Evolutionary conservation across 2,329 filamentous ascomycete genomes (phyloP).

Genomic region (Penicillium sp.): DNA sequence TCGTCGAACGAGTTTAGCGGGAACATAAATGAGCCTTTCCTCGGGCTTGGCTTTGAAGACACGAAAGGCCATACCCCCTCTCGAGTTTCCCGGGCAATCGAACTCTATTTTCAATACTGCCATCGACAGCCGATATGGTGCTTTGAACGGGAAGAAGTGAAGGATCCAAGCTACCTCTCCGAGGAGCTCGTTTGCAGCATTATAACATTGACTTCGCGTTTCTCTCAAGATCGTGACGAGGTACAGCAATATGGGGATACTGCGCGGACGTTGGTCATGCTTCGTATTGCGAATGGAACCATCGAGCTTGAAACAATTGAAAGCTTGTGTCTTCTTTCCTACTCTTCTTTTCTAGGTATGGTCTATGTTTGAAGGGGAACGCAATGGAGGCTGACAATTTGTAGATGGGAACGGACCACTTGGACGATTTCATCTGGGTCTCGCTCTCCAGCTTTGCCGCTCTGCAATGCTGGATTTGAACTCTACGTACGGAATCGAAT

Average conservation of each 20-base stretch:
- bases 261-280: constrained; percentile 44
- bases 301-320: constrained; percentile 54
- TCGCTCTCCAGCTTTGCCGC: constrained; percentile 53
- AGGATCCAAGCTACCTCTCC: constrained; percentile 25
- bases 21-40: constrained; percentile 20
- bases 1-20: constrained; percentile 19
- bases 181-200: constrained; percentile 38
- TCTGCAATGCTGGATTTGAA: constrained; percentile 52
- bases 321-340: constrained; percentile 53
- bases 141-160: constrained; percentile 35
- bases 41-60: constrained; percentile 26
- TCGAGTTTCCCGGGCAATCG: constrained; percentile 26
- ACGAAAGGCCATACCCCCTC: constrained; percentile 23
- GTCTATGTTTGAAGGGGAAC: too few relatives aligned
- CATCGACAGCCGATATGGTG: constrained; percentile 42
- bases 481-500: constrained; percentile 39
- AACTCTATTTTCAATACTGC: constrained; percentile 39
- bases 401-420: constrained; percentile 52
- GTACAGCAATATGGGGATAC: constrained; percentile 39
- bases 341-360: constrained; percentile 53
- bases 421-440: constrained; percentile 53
- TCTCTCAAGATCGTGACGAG: constrained; percentile 30
- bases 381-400: neutral
- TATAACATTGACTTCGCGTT: constrained; percentile 33
- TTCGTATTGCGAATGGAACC: constrained; percentile 53